These are phyloP conservation scores for Spongospora subterranea DNA, from an alignment of 208 protist genomes.

Conservation along the genomic window DNA sequence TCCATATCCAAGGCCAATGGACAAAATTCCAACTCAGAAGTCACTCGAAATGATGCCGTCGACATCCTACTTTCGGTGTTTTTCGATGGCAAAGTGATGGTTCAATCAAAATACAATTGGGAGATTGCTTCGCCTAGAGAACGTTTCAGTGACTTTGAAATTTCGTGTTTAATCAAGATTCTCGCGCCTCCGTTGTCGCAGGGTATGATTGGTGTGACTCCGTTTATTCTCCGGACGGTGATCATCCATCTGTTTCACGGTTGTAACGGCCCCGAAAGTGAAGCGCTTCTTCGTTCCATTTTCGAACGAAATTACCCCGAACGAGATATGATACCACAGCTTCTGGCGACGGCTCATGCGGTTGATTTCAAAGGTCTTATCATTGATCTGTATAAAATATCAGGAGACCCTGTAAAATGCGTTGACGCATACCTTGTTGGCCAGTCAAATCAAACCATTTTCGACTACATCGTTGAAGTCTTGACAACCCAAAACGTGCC, in stretches of 20 bases:
- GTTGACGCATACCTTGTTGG: neutral
- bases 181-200: neutral
- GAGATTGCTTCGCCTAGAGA: neutral
- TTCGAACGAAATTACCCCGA: neutral
- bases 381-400: slow-evolving; percentile 16
- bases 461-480: neutral
- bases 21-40: no score
- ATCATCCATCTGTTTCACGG: neutral
- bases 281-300: neutral
- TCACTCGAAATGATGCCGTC: slow-evolving; percentile 2
- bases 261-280: neutral
- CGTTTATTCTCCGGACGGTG: neutral
- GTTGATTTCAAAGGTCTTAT: neutral
- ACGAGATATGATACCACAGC: neutral
- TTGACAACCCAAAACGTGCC: neutral
- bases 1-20: no score
- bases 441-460: neutral
- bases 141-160: neutral
- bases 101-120: neutral
- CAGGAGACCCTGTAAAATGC: neutral
- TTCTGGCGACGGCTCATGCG: neutral
- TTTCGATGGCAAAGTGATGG: neutral
- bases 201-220: neutral
- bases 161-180: neutral
- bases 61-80: slow-evolving; percentile 18